Conservation (phyloP, 495 filamentous ascomycete genomes). For the Polyplosphaeria fusca region DNA sequence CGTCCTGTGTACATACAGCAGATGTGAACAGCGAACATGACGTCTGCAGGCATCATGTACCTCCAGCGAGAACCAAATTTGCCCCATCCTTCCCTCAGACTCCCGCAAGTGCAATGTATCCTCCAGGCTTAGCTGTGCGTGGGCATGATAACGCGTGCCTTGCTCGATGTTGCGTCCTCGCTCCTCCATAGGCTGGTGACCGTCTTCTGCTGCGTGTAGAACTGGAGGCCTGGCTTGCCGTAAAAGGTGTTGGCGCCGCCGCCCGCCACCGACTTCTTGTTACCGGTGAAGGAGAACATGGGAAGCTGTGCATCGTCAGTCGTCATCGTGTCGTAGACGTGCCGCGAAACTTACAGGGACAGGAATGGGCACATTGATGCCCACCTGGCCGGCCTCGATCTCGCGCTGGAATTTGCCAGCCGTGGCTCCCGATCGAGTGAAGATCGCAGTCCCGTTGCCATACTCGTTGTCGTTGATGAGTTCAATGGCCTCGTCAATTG, state of each 20-base stretch:
- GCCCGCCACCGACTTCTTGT: slow-evolving; percentile 93
- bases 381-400: slow-evolving; percentile 76
- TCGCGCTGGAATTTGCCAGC: slow-evolving; percentile 64
- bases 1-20: too few species aligned
- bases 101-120: too few species aligned
- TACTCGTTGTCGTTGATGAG: slow-evolving; percentile 68
- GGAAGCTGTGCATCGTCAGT: slow-evolving; percentile 38
- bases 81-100: too few species aligned
- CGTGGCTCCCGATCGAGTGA: slow-evolving; percentile 61
- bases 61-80: too few species aligned
- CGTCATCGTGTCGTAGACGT: background rate
- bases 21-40: too few species aligned
- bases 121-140: slow-evolving; percentile 68
- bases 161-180: slow-evolving; percentile 76
- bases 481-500: slow-evolving; percentile 71
- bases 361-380: slow-evolving; percentile 66
- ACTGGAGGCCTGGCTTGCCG: slow-evolving; percentile 83
- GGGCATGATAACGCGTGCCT: slow-evolving; percentile 91
- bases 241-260: slow-evolving; percentile 95
- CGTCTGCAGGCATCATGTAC: too few species aligned
- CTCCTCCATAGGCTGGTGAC: slow-evolving; percentile 88
- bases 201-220: slow-evolving; percentile 97
- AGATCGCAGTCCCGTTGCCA: slow-evolving; percentile 68
- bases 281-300: slow-evolving; percentile 97
- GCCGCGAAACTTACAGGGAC: slow-evolving; percentile 64